Percentiles rank a stretch among this genome's conserved stretches.
These are phyloP conservation scores for Candida koratica DNA, from an alignment of 805 yeast species.

Conservation along the genomic window DNA sequence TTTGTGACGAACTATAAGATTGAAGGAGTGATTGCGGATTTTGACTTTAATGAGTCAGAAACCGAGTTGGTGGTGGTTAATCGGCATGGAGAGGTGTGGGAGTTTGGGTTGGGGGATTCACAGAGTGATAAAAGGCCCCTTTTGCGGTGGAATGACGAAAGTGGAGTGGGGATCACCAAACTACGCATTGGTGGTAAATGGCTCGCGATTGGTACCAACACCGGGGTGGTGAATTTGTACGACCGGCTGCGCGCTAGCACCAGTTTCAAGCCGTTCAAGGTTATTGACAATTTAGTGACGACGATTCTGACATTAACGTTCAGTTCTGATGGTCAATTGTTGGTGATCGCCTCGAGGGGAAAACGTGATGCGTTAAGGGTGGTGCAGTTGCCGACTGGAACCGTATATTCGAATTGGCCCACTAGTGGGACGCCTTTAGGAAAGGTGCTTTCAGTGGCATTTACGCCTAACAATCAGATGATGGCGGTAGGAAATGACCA, in stretches of 20 bases:
- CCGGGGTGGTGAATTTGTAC: constrained; percentile 87
- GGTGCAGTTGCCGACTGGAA: constrained; percentile 82
- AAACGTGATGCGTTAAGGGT: constrained; percentile 81
- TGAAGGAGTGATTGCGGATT: constrained; percentile 82
- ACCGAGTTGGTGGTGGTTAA: constrained; percentile 55
- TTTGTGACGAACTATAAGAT: constrained; percentile 84
- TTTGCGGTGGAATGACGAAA: constrained; percentile 78
- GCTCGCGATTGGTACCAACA: constrained; percentile 84
- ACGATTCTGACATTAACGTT: constrained; percentile 71
- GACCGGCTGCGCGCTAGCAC: constrained; percentile 40
- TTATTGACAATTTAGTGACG: constrained; percentile 77
- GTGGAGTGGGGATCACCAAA: constrained; percentile 80
- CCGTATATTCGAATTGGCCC: constrained; percentile 94
- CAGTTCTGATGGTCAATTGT: constrained; percentile 82
- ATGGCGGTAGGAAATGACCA: constrained; percentile 86
- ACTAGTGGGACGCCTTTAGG: constrained; percentile 96
- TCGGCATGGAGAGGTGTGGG: constrained; percentile 85
- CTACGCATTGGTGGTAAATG: constrained; percentile 73
- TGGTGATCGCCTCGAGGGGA: constrained; percentile 81
- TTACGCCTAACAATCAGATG: constrained; percentile 79
- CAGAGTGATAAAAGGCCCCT: constrained; percentile 39
- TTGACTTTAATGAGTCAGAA: constrained; percentile 57
- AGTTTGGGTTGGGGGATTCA: constrained; percentile 43
- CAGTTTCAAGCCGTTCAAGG: constrained; percentile 45
- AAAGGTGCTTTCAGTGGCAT: constrained; percentile 75